Conservation (phyloP, 2,329 filamentous ascomycete genomes). For the Metarhizium humberi region DNA sequence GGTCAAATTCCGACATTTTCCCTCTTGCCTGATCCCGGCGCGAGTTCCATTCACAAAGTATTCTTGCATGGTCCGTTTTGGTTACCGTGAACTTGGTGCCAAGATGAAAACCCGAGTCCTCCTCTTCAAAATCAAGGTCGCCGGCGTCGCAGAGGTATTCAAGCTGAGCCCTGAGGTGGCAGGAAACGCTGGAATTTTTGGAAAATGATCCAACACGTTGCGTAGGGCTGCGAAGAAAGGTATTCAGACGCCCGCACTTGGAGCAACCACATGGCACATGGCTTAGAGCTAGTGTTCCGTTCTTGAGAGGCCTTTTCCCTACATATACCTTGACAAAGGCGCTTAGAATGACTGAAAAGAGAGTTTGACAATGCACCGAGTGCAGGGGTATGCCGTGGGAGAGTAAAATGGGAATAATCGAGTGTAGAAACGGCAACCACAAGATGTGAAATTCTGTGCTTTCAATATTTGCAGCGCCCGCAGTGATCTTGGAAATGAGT, state of each 20-base stretch:
- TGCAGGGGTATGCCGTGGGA: slow-evolving; percentile 5
- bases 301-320: slow-evolving; percentile 6
- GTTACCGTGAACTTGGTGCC: slow-evolving; percentile 13
- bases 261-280: slow-evolving; percentile 12
- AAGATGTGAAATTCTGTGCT: slow-evolving; percentile 11
- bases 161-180: no score
- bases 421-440: slow-evolving; percentile 22
- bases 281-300: slow-evolving; percentile 1
- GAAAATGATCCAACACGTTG: no score
- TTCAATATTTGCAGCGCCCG: slow-evolving; percentile 9
- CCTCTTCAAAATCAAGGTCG: no score
- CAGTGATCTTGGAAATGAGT: slow-evolving; percentile 12
- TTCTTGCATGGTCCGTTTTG: slow-evolving; percentile 12
- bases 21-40: not conserved
- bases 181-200: no score
- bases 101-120: no score
- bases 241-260: slow-evolving; percentile 16
- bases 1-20: not conserved
- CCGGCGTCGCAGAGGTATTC: no score
- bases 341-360: slow-evolving; percentile 14
- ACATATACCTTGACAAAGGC: slow-evolving; percentile 15
- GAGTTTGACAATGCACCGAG: slow-evolving; percentile 11
- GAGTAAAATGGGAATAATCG: slow-evolving; percentile 10
- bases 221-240: slow-evolving; percentile 13
- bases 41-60: not conserved